Percentiles rank a stretch among this genome's conserved stretches.
These are phyloP conservation scores for Mycena crocata DNA, from an alignment of 768 basidiomycete species.

Conservation along the genomic window DNA sequence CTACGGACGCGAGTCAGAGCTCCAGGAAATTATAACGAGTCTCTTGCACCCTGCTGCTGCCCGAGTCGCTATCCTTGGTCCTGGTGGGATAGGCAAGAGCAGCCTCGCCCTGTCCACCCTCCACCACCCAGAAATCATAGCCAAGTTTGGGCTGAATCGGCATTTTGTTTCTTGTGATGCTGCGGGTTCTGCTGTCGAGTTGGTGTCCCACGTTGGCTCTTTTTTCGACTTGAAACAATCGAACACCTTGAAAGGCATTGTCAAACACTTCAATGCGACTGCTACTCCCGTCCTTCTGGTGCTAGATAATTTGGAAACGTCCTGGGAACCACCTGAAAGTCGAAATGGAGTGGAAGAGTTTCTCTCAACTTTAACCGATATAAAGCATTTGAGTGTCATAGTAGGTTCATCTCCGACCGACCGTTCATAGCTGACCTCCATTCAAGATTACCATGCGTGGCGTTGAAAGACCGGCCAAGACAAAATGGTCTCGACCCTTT, in stretches of 20 bases:
- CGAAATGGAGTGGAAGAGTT: neutral
- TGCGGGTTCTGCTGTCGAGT: neutral
- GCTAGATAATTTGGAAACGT: neutral
- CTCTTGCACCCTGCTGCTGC: neutral
- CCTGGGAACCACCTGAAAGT: neutral
- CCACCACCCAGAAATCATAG: neutral
- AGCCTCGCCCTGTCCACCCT: neutral
- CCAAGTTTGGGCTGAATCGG: neutral
- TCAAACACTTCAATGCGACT: neutral
- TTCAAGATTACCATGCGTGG: neutral
- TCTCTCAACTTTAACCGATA: neutral
- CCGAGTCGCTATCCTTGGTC: neutral
- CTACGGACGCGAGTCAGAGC: neutral
- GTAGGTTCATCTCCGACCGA: neutral
- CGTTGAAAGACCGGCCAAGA: neutral
- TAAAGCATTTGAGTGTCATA: neutral
- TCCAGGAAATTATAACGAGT: neutral
- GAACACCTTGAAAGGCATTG: neutral
- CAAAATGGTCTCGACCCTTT: conserved; percentile 4
- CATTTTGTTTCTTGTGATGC: conserved; percentile 2
- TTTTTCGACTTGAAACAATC: neutral
- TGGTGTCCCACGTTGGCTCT: neutral
- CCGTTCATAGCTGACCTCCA: neutral
- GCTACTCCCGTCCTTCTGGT: neutral
- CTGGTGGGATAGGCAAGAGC: conserved; percentile 10